These are phyloP conservation scores for Jamesozyma spencerorum DNA, from an alignment of 805 yeast genomes.

Conservation along the genomic window DNA sequence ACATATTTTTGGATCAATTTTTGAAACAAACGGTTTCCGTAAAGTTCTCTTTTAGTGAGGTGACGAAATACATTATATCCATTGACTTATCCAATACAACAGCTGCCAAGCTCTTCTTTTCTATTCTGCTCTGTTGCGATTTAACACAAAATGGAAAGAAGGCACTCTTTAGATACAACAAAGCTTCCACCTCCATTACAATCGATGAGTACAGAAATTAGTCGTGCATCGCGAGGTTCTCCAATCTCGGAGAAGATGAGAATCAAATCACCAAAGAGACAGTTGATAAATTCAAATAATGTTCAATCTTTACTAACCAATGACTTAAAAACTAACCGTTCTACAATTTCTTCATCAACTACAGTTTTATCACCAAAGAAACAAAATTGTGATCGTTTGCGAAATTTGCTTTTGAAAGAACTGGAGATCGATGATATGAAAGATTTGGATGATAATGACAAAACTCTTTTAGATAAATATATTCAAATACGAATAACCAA, in stretches of 20 bases:
- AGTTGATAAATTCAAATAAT: not conserved
- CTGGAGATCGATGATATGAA: constrained; percentile 7
- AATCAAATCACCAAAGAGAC: not conserved
- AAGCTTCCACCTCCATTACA: not conserved
- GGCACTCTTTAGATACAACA: not conserved
- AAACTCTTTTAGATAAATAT: constrained; percentile 11
- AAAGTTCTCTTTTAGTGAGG: no score
- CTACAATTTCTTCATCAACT: not conserved
- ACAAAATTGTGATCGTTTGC: not conserved
- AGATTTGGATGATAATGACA: constrained; percentile 6
- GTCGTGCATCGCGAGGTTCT: no score
- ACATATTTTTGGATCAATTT: no score
- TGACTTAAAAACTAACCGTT: not conserved
- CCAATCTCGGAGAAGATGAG: no score
- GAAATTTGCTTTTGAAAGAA: constrained; percentile 5
- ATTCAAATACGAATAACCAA: constrained; percentile 13
- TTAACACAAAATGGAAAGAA: not conserved
- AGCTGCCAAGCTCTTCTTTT: no score
- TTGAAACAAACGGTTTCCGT: no score
- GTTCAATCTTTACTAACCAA: constrained; percentile 2
- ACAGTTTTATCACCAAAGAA: not conserved
- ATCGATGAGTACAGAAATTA: not conserved
- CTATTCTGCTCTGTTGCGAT: not conserved
- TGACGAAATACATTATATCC: no score
- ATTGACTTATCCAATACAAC: no score